Conservation (phyloP, 1,284 basidiomycete species). For the Tylopilus sp. region DNA sequence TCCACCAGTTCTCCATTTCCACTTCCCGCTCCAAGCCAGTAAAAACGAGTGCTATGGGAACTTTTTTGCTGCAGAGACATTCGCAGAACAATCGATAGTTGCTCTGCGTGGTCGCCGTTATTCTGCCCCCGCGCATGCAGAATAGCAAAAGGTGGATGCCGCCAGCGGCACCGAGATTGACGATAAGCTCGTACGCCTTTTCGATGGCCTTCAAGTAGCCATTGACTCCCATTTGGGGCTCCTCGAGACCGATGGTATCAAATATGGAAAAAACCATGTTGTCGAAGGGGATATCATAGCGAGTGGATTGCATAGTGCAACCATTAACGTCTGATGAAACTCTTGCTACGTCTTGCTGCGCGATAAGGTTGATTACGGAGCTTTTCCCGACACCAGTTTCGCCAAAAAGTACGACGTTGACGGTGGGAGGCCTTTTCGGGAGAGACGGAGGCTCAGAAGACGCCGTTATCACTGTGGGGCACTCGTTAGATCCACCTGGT, state of each 20-base stretch:
- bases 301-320: constrained; percentile 32
- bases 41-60: constrained; percentile 39
- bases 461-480: constrained; percentile 2
- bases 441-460: neutral
- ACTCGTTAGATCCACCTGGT: constrained; percentile 9
- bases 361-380: constrained; percentile 35
- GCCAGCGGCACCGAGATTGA: constrained; percentile 25
- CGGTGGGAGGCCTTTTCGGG: neutral
- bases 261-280: constrained; percentile 28
- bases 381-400: constrained; percentile 36
- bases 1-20: constrained; percentile 41
- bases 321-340: constrained; percentile 31
- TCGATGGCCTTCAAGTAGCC: constrained; percentile 34
- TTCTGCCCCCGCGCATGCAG: constrained; percentile 37
- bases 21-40: constrained; percentile 39
- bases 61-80: constrained; percentile 32
- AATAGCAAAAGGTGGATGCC: constrained; percentile 41
- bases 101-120: constrained; percentile 33
- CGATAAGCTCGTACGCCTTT: constrained; percentile 35
- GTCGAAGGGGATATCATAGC: constrained; percentile 23
- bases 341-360: constrained; percentile 21
- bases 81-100: constrained; percentile 39
- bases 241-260: constrained; percentile 43
- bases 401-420: constrained; percentile 33
- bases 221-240: constrained; percentile 32